phyloP scores from a whole-genome alignment of 192 early-diverging fungal species.

The Podila epicladia region DNA sequence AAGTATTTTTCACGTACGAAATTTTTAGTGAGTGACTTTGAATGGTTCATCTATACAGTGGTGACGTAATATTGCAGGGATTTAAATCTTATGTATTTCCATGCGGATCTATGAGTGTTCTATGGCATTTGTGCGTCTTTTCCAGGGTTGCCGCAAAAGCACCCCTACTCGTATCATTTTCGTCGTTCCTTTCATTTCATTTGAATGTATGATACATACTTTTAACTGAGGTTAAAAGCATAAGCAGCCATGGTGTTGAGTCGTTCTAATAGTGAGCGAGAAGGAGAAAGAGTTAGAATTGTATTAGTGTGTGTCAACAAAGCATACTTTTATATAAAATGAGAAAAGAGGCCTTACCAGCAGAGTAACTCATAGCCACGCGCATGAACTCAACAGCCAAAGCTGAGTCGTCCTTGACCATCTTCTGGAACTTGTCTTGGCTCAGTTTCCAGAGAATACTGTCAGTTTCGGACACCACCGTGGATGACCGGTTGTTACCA shows the following conservation, averaged over 20 bases:
- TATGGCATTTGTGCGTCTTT: too few species aligned
- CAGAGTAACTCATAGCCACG: constrained; percentile 79
- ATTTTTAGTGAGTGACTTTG: too few species aligned
- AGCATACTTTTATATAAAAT: too few species aligned
- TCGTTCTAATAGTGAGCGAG: constrained; percentile 18
- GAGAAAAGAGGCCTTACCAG: constrained; percentile 53
- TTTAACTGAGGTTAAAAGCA: constrained; percentile 41
- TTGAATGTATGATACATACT: too few species aligned
- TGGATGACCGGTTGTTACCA: constrained; percentile 59
- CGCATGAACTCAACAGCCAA: constrained; percentile 81
- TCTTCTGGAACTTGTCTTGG: constrained; percentile 69
- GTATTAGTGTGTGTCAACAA: not conserved
- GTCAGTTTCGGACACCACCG: constrained; percentile 70
- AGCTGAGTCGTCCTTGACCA: constrained; percentile 74
- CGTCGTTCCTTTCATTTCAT: too few species aligned
- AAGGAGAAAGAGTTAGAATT: not conserved
- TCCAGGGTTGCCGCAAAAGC: too few species aligned
- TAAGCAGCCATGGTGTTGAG: constrained; percentile 43
- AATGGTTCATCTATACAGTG: too few species aligned
- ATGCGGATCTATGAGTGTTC: too few species aligned
- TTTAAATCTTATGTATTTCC: too few species aligned
- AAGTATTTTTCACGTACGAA: too few species aligned
- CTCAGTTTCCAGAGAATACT: constrained; percentile 81
- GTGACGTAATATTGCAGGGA: too few species aligned
- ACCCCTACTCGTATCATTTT: too few species aligned